Evolutionary conservation across 306 rosid genomes (phyloP), one percentile per base, ranked within the genome.

Genomic region (Senna siamea): DNA sequence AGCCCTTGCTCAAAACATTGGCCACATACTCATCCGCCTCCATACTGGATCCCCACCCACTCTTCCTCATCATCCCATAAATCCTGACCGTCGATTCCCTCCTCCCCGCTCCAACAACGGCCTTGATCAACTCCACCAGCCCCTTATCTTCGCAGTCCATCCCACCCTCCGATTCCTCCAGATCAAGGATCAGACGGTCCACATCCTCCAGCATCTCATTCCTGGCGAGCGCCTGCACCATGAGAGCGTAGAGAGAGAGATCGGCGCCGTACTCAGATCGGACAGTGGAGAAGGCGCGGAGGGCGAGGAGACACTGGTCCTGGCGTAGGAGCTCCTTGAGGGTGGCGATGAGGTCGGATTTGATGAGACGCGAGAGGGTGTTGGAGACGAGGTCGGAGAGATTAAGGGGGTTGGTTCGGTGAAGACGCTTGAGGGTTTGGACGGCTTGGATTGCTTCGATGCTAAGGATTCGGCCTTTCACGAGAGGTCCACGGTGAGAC

Each of bases 361-460:
- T 94, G 51, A 94, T 59, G 34, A 94, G 66, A 55, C 95, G 96
- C 11, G 82, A 80, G 64, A 93, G 92, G 18, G 91, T 83, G n/a
- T 60, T 80, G 79, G 89, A 85, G 51, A 76, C 72, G 15, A 65
- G 69, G 15, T 63, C 12, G n/a, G 78, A 4, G 30, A 78, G 65
- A 72, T 82, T 64, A 1, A 79, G 30, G 0, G 89, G 87, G 65
- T 86, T 77, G 72, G 91, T 84, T 83, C 84, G 81, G 35, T 85
- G 78, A n/a, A 86, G 65, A 17, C 97, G 93, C 72, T 94, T 93
- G 5, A 91, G 86, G 76, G 96, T 26, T 87, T 93, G 98, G 15
- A 89, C 85, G 43, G 97, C 96, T 83, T 89, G 97, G 88, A 93
- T 93, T 56, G 98, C 98, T 80, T 93, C 98, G 75, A 84, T 93